Base-by-base conservation (phyloP, 2,329 filamentous ascomycete genomes). In the Colletotrichum phormii region DNA sequence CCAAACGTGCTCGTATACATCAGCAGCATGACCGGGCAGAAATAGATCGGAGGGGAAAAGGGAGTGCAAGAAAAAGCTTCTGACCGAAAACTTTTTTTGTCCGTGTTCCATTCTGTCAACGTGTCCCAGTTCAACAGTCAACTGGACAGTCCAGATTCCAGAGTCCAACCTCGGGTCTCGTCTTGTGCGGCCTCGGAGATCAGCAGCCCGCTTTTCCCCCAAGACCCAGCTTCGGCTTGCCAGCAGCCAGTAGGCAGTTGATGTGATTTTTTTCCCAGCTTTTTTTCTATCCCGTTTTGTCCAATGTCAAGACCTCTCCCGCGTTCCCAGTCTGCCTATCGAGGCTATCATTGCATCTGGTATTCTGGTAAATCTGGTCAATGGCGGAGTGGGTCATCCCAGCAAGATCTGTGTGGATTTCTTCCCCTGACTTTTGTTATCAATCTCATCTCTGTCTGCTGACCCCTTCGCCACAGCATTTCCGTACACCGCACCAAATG, bases 181-280 rank as follows among this genome's bases (percentile, higher is more conserved):
- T 65, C 24, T 6, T 31, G 29, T 66, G 67, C 62, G 62, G 62
- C 67, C 42, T 59, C 42, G 62, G 67, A 59, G 67, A 53, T 49
- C 42, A 49, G 42, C 42, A n/a, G 42, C 42, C 42, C 42, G 42
- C 42, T 49, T 49, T 49, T 49, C 42, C 61, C 22, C 22, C 31
- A 64, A 58, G 61, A 53, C 60, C 15, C 31, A 15, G 24, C 12
- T 42, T 31, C 31, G 24, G 24, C 12, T 42, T 31, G 57, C 35
- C n/a, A 24, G 51, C 42, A 49, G 42, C 42, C 42, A 49, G 42
- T 49, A 49, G 42, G 42, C 42, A 49, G 8, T 49, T 49, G 42
- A 22, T 18, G 3, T n/a, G 26, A 29, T 18, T 49, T 49, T 49
- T 49, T 49, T 18, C 13, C 37, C 37, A 42, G 37, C 37, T 18